phyloP scores from a whole-genome alignment of 208 protist genomes.

The Endotrypanum monterogeii region DNA sequence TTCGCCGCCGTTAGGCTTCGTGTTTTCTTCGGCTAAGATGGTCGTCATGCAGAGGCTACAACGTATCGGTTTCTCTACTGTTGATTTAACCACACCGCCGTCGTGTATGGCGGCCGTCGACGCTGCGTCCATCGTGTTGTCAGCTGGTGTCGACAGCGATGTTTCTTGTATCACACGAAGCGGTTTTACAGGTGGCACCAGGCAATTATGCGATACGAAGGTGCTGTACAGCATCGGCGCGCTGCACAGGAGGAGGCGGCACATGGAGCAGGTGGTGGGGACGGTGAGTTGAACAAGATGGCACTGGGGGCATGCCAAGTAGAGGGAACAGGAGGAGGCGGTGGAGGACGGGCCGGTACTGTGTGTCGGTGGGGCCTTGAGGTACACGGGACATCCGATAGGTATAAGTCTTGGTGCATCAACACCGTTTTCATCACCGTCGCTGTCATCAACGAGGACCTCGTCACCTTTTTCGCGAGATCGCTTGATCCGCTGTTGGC shows the following conservation, averaged over 20 bases:
- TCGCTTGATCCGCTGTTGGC: constrained; percentile 10
- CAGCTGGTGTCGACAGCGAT: background rate
- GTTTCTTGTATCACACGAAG: constrained; percentile 8
- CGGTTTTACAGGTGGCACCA: constrained; percentile 37
- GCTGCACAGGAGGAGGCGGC: constrained; percentile 74
- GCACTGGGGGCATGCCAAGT: constrained; percentile 80
- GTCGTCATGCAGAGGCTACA: constrained; percentile 21
- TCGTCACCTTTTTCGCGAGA: background rate
- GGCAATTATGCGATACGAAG: constrained; percentile 67
- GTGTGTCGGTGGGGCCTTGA: constrained; percentile 17
- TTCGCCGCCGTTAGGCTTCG: background rate
- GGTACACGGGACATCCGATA: constrained; percentile 70
- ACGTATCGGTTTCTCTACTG: constrained; percentile 3
- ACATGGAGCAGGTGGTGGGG: constrained; percentile 78
- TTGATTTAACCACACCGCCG: background rate
- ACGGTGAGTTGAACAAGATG: constrained; percentile 67
- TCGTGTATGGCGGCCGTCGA: background rate
- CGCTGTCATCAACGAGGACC: background rate
- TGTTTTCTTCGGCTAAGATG: background rate
- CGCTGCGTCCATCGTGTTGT: background rate
- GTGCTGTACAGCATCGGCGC: constrained; percentile 63
- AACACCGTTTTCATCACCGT: constrained; percentile 12
- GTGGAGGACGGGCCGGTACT: background rate
- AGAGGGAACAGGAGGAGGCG: constrained; percentile 11
- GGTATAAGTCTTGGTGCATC: constrained; percentile 42